Evolutionary conservation across 139 green algal genomes (phyloP).

Genomic region (Gonium pectorale): DNA sequence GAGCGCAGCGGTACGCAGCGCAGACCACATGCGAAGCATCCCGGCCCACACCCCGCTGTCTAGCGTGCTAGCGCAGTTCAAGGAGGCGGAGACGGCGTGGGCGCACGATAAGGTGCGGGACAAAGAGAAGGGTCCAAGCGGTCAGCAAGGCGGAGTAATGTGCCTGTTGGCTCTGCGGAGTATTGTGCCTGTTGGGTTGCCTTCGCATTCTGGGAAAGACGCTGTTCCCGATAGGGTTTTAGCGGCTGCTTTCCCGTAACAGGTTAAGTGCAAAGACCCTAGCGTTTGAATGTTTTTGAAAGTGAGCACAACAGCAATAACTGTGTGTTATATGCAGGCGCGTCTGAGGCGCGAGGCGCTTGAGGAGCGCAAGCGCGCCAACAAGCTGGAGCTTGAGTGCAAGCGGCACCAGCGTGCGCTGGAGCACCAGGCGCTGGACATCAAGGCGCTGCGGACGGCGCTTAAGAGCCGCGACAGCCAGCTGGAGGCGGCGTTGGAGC

Average conservation of each 20-base stretch:
- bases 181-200: background rate
- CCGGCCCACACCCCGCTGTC: conserved; percentile 60
- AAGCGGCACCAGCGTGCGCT: conserved; percentile 40
- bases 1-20: conserved; percentile 16
- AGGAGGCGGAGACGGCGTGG: conserved; percentile 72
- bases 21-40: conserved; percentile 40
- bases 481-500: conserved; percentile 50
- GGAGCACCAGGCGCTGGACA: conserved; percentile 60
- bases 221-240: too few species aligned
- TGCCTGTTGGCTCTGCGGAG: too few species aligned
- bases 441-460: conserved; percentile 56
- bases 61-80: conserved; percentile 71
- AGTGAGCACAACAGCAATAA: too few species aligned
- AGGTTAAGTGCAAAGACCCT: too few species aligned
- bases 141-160: too few species aligned
- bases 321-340: conserved; percentile 54
- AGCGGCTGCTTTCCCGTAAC: too few species aligned
- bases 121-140: too few species aligned
- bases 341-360: conserved; percentile 62
- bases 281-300: too few species aligned
- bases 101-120: conserved; percentile 71
- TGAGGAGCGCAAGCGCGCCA: conserved; percentile 59
- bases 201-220: too few species aligned
- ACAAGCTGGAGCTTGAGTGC: conserved; percentile 64
- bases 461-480: conserved; percentile 59